Evolutionary conservation across 305 asterid genomes (phyloP), one percentile per base, ranked within the genome.

Genomic region (Fraxinus sp.): DNA sequence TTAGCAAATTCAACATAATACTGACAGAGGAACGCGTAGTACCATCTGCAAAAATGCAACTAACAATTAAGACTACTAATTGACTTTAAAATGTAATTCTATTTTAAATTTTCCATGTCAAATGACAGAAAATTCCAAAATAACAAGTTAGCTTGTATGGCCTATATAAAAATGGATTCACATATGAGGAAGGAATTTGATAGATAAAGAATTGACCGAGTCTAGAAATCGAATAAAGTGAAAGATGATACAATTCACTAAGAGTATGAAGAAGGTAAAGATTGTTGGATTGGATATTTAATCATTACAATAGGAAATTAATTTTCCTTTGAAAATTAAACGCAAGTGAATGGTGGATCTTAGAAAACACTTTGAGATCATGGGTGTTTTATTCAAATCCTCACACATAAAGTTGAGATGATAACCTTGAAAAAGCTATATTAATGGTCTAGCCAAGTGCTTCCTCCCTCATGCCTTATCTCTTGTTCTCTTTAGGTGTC

Each of bases 161-260:
- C 5, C 16, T 55, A 55, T 94, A 87, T 82, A 83, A 90, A 88
- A 91, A 91, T 39, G 97, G 97, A 73, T 91, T 93, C 76, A 90
- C 97, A 1, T 96, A 8, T 90, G 90, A 44, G 94, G 90, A 64
- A 87, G 89, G 76, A 87, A 88, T 62, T 59, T 77, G 44, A 72
- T 79, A 79, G 87, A 86, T 36, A 82, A 76, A 77, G 89, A 88
- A 74, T 70, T 80, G 49, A 55, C 88, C 79, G 83, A 86, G 55
- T 78, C 83, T 18, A 80, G 79, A 73, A 85, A 86, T 75, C 79
- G 7, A 82, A 79, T 80, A 83, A 79, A 55, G 52, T 9, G 36
- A 86, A 76, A 78, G 85, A 77, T 41, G 78, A 71, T 77, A 75
- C 70, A 44, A 84, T 83, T 33, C 83, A 41, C 18, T 13, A 59